Evolutionary conservation across 371 early-diverging fungal species (phyloP), one percentile per base, ranked within the genome.

Genomic region (Mortierella sp.): DNA sequence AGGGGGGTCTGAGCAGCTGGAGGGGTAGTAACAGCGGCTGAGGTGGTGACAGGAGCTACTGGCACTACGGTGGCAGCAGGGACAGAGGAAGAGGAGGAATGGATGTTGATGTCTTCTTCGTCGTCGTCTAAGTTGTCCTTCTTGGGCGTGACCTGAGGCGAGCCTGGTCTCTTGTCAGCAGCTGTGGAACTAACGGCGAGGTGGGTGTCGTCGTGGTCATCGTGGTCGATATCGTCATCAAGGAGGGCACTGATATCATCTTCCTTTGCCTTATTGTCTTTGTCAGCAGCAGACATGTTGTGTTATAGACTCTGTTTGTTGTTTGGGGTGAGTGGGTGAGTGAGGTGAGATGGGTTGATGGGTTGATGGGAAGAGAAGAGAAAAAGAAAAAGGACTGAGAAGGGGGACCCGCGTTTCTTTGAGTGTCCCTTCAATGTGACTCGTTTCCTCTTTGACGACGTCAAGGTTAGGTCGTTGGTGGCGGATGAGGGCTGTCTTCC

Each of bases 71-170:
- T 48, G 13, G 75, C 44, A 65, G 70, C 57, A 16, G 79, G 42
- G 13, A 57, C 72, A 52, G 57, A n/a, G 0, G 81, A 38, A 38
- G 42, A 16, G n/a, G 68, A 42, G 0, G 81, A n/a, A 21, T 70
- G 70, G 38, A 57, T 34, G 44, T 70, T 65, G n/a, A 13, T 63
- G 34, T 76, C 80, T 13, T 54, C 74, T 38, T 79, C 82, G 3
- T 77, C 68, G 75, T 81, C 78, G 28, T 76, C 76, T 6, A 74
- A 70, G 19, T 8, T 47, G 13, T 68, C 70, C 14, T 31, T 45
- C 26, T 71, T 55, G 14, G 65, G 54, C 31, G 72, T 63, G 21
- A 60, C 65, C 38, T 82, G 82, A 34, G 87, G 83, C 9, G 87
- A 72, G 42, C 80, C 72, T 47, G 74, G 75, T 54, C 68, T 80